Percentiles rank a stretch among this genome's conserved stretches.
These are phyloP conservation scores for Dendrobium chrysotoxum DNA, from an alignment of 106 monocot species.

Conservation along the genomic window DNA sequence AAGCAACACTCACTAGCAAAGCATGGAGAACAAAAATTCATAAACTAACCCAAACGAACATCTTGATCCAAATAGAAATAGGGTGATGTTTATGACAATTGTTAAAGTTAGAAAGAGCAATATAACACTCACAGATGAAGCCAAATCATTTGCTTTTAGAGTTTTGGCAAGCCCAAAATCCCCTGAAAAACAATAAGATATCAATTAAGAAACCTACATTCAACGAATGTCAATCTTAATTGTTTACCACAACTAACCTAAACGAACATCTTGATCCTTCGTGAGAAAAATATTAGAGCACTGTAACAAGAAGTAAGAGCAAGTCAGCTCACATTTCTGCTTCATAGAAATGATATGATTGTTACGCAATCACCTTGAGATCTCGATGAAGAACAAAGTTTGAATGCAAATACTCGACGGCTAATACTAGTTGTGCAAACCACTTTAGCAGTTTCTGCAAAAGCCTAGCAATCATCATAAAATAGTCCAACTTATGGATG, in stretches of 20 bases:
- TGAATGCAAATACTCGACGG: slow-evolving; percentile 97
- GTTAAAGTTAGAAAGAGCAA: too few relatives aligned
- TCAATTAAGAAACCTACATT: not conserved
- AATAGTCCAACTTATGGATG: not conserved
- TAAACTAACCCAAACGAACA: too few relatives aligned
- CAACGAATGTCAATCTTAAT: not conserved
- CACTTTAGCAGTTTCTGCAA: slow-evolving; percentile 90
- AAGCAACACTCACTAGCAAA: too few relatives aligned
- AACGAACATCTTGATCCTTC: slow-evolving; percentile 87
- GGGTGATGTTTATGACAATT: too few relatives aligned
- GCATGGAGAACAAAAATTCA: too few relatives aligned
- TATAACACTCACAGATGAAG: slow-evolving; percentile 76
- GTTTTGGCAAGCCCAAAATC: slow-evolving; percentile 99
- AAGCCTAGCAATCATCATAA: not conserved
- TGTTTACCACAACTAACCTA: slow-evolving; percentile 61
- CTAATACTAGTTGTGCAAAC: slow-evolving; percentile 81
- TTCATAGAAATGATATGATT: too few relatives aligned
- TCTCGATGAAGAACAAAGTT: slow-evolving; percentile 96
- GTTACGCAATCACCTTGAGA: slow-evolving; percentile 56
- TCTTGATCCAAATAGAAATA: too few relatives aligned
- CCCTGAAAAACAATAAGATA: slow-evolving; percentile 40
- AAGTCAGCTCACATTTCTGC: not conserved
- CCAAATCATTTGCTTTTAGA: slow-evolving; percentile 88
- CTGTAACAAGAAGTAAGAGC: slow-evolving; percentile 29
- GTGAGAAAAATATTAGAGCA: slow-evolving; percentile 99